A percentile compares a stretch with the other conserved stretches of the same genome.
Evolutionary conservation across 2,329 filamentous ascomycete genomes (phyloP).

Genomic region (Lachnellula cervina): DNA sequence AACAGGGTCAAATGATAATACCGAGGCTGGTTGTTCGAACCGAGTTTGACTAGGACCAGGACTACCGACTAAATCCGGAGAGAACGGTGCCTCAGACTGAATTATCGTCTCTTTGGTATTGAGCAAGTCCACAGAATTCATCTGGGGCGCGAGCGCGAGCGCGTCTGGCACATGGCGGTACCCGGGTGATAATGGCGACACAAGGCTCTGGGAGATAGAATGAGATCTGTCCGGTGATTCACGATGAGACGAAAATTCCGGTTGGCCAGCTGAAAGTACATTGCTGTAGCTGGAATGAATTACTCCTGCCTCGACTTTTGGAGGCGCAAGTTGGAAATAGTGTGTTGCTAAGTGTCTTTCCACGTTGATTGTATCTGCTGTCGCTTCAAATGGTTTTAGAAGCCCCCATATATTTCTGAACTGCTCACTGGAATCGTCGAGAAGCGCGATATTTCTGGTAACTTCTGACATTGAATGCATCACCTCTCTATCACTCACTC

Average conservation of each 20-base stretch:
- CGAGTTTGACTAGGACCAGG: slow-evolving; percentile 7
- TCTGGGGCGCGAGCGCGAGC: slow-evolving; percentile 8
- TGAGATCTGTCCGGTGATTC: slow-evolving; percentile 13
- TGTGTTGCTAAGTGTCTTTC: slow-evolving; percentile 34
- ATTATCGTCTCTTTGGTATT: slow-evolving; percentile 13
- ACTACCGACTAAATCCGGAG: slow-evolving; percentile 8
- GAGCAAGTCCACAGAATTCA: slow-evolving; percentile 14
- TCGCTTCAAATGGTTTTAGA: slow-evolving; percentile 34
- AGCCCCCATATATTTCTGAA: slow-evolving; percentile 34
- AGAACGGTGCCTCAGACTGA: slow-evolving; percentile 9
- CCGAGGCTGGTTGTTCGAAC: slow-evolving; percentile 11
- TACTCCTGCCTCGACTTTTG: slow-evolving; percentile 26
- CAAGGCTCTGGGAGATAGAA: slow-evolving; percentile 13
- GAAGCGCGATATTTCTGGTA: slow-evolving; percentile 32
- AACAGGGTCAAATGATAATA: slow-evolving; percentile 20
- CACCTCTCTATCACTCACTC: slow-evolving; percentile 38
- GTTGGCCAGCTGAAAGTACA: slow-evolving; percentile 8
- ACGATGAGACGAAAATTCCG: slow-evolving; percentile 8
- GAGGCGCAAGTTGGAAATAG: slow-evolving; percentile 33
- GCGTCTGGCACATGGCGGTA: slow-evolving; percentile 10
- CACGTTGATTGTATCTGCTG: slow-evolving; percentile 36
- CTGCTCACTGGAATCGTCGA: slow-evolving; percentile 34
- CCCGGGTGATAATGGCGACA: slow-evolving; percentile 21
- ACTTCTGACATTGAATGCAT: slow-evolving; percentile 35
- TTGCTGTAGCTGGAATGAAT: slow-evolving; percentile 16